Conservation (phyloP, 257 asterid genomes). For the Oldenlandia corymbosa region DNA sequence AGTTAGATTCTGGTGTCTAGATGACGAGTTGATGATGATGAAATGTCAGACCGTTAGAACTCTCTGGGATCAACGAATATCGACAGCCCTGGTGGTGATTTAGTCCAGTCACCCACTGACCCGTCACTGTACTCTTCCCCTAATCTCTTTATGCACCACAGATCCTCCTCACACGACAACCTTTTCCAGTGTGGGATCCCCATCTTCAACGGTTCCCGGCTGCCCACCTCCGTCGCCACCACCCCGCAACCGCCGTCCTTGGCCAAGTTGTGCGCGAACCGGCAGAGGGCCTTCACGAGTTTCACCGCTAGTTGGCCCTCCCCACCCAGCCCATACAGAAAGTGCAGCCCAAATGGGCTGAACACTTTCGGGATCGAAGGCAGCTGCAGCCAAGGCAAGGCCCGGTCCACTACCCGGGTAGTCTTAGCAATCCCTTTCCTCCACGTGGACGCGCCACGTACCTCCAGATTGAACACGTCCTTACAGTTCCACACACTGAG, state of each 20-base stretch:
- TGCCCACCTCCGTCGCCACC: constrained; percentile 86
- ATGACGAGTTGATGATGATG: neutral
- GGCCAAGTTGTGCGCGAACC: constrained; percentile 63
- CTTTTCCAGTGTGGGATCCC: constrained; percentile 83
- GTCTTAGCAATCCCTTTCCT: constrained; percentile 37
- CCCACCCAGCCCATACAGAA: constrained; percentile 84
- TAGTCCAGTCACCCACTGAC: constrained; percentile 81
- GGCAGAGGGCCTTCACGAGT: constrained; percentile 36
- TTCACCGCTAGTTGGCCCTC: constrained; percentile 54
- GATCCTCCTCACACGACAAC: constrained; percentile 75
- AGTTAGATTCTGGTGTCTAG: constrained; percentile 1
- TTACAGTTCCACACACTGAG: constrained; percentile 81
- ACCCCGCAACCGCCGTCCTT: constrained; percentile 60
- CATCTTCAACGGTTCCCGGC: constrained; percentile 50
- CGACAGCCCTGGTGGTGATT: constrained; percentile 63
- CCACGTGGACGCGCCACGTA: constrained; percentile 75
- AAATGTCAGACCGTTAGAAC: constrained; percentile 30
- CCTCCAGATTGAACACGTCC: constrained; percentile 70
- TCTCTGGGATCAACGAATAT: constrained; percentile 96
- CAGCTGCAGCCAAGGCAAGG: constrained; percentile 54
- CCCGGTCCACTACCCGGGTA: constrained; percentile 72
- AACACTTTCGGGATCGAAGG: constrained; percentile 81
- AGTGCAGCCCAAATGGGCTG: constrained; percentile 79
- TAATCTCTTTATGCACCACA: constrained; percentile 82
- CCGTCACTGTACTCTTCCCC: constrained; percentile 77